Evolutionary conservation across 345 rosid species (phyloP).

Genomic region (Cardamine chenopodiifolia): DNA sequence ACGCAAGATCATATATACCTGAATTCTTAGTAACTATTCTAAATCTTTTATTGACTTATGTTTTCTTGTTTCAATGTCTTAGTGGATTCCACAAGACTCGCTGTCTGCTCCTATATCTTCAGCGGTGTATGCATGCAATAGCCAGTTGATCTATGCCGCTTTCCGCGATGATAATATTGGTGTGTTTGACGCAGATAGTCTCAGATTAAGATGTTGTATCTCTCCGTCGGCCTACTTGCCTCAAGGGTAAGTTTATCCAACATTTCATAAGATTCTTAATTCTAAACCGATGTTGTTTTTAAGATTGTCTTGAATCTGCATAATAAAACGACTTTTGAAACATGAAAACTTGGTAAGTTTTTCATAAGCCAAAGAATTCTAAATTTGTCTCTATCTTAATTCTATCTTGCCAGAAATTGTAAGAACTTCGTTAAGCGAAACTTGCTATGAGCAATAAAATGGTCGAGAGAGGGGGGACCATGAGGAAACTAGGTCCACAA

Average conservation of each 20-base stretch:
- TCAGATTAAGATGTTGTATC: constrained; percentile 72
- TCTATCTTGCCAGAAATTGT: too few relatives aligned
- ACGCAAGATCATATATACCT: background rate
- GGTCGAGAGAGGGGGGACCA: too few relatives aligned
- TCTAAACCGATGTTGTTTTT: background rate
- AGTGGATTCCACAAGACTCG: constrained; percentile 84
- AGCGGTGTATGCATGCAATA: constrained; percentile 78
- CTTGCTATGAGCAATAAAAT: too few relatives aligned
- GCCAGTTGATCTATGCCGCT: constrained; percentile 71
- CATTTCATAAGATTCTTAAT: constrained; percentile 8
- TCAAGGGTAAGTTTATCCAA: constrained; percentile 51
- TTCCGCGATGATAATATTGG: constrained; percentile 75
- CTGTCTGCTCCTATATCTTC: constrained; percentile 70
- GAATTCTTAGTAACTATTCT: background rate
- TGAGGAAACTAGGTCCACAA: too few relatives aligned
- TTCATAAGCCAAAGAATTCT: background rate
- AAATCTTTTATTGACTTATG: background rate
- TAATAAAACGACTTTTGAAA: background rate
- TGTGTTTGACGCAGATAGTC: constrained; percentile 73
- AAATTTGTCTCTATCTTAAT: background rate
- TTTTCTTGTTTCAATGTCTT: constrained; percentile 38
- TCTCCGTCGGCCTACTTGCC: constrained; percentile 66
- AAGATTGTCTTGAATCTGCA: constrained; percentile 5
- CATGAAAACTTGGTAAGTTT: background rate
- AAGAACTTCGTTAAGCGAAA: too few relatives aligned